These are phyloP conservation scores for Picocystis sp. DNA, from an alignment of 163 green algal species.

Conservation along the genomic window DNA sequence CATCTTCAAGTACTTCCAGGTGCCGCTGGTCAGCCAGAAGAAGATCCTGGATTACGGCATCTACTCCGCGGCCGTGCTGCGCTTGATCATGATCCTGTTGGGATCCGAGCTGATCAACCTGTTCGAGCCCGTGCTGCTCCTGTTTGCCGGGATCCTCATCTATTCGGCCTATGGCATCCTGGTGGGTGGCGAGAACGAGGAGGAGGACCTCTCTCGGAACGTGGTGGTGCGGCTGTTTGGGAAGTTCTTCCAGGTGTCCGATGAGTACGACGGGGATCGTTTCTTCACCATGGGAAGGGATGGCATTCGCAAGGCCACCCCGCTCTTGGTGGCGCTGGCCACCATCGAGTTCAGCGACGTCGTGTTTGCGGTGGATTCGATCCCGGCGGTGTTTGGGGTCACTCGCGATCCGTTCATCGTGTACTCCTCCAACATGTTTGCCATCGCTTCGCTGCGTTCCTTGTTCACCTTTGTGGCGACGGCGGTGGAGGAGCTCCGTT, in stretches of 20 bases:
- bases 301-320: slow-evolving; percentile 49
- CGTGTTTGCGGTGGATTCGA: slow-evolving; percentile 80
- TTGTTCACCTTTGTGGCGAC: slow-evolving; percentile 66
- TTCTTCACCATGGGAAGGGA: slow-evolving; percentile 61
- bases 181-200: slow-evolving; percentile 17
- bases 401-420: slow-evolving; percentile 85
- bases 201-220: slow-evolving; percentile 71
- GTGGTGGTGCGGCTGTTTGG: slow-evolving; percentile 61
- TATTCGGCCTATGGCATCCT: slow-evolving; percentile 40
- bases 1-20: slow-evolving; percentile 94
- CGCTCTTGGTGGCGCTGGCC: slow-evolving; percentile 73
- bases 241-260: slow-evolving; percentile 45
- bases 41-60: slow-evolving; percentile 76
- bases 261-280: slow-evolving; percentile 69
- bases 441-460: slow-evolving; percentile 29
- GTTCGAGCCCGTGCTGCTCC: slow-evolving; percentile 66
- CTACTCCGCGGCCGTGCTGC: slow-evolving; percentile 63
- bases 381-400: slow-evolving; percentile 83
- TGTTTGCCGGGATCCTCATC: slow-evolving; percentile 82
- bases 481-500: slow-evolving; percentile 33
- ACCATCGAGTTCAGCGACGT: slow-evolving; percentile 88
- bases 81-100: slow-evolving; percentile 64
- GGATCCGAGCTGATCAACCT: slow-evolving; percentile 63
- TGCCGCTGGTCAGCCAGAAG: slow-evolving; percentile 40
- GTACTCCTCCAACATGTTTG: slow-evolving; percentile 73